Conservation (phyloP, 2,329 filamentous ascomycete genomes). For the Alternaria triticina region DNA sequence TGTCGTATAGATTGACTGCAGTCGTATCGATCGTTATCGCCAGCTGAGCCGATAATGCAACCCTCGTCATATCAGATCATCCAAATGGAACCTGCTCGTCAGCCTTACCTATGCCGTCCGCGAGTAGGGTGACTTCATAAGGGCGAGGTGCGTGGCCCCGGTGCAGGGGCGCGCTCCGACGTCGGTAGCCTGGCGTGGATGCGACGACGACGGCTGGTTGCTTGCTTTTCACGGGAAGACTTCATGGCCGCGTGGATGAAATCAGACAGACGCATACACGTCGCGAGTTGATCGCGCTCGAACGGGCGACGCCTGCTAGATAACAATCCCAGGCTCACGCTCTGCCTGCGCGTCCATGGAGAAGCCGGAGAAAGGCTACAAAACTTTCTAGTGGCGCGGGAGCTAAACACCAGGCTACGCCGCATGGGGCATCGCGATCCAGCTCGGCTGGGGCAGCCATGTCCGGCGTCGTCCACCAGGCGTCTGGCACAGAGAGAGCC, state of each 20-base stretch:
- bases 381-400: conserved; percentile 27
- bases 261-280: neutral
- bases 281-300: neutral
- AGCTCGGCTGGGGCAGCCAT: conserved; percentile 25
- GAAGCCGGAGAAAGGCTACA: conserved; percentile 42
- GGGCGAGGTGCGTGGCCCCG: conserved; percentile 25
- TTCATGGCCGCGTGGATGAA: neutral
- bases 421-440: conserved; percentile 16
- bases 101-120: conserved; percentile 17
- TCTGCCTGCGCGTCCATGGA: conserved; percentile 29
- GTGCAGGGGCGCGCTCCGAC: conserved; percentile 27
- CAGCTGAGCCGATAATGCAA: neutral
- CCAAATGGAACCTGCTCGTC: conserved; percentile 15
- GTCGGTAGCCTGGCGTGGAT: conserved; percentile 13
- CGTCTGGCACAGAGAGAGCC: conserved; percentile 11
- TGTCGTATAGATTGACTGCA: neutral
- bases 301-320: neutral
- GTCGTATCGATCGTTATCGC: conserved; percentile 1
- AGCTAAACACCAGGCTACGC: conserved; percentile 21
- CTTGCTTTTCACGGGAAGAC: neutral
- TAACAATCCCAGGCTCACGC: neutral
- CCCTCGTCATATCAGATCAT: conserved; percentile 5
- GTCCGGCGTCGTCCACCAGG: conserved; percentile 23
- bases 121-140: conserved; percentile 16
- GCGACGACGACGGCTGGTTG: neutral